Evolutionary conservation across 768 basidiomycete species (phyloP).

Genomic region (Boletus insuetus): DNA sequence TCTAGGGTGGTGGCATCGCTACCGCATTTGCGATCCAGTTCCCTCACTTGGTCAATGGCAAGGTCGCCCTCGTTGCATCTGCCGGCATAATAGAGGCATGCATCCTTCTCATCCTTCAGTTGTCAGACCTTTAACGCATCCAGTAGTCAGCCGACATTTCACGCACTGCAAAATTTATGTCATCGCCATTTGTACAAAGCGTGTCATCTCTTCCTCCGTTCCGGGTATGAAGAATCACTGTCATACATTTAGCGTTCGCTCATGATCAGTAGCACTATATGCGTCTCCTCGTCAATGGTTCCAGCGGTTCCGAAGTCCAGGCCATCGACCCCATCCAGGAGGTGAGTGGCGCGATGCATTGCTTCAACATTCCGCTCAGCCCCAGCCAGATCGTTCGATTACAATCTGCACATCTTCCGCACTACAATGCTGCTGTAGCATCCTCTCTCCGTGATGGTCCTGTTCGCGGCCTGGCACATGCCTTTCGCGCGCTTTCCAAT

Average conservation of each 20-base stretch:
- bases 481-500: constrained; percentile 52
- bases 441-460: constrained; percentile 74
- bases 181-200: constrained; percentile 68
- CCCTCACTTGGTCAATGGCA: constrained; percentile 65
- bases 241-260: background rate
- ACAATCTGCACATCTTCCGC: constrained; percentile 72
- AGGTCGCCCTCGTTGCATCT: constrained; percentile 64
- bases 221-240: constrained; percentile 40
- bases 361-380: background rate
- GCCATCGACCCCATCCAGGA: constrained; percentile 40
- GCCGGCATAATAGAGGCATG: constrained; percentile 67
- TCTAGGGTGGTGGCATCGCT: constrained; percentile 70
- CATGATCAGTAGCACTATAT: constrained; percentile 43
- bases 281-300: constrained; percentile 45
- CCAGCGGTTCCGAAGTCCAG: constrained; percentile 18
- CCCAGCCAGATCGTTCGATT: constrained; percentile 60
- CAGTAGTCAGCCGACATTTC: constrained; percentile 63
- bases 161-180: constrained; percentile 74
- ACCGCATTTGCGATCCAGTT: constrained; percentile 69
- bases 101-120: background rate
- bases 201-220: constrained; percentile 61
- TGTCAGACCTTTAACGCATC: background rate
- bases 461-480: constrained; percentile 54
- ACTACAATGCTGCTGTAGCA: constrained; percentile 75
- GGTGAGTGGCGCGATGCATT: constrained; percentile 24